Percentiles rank a stretch among this genome's conserved stretches.
These are phyloP conservation scores for Fusarium sp. DNA, from an alignment of 2,329 filamentous ascomycete genomes.

Conservation along the genomic window DNA sequence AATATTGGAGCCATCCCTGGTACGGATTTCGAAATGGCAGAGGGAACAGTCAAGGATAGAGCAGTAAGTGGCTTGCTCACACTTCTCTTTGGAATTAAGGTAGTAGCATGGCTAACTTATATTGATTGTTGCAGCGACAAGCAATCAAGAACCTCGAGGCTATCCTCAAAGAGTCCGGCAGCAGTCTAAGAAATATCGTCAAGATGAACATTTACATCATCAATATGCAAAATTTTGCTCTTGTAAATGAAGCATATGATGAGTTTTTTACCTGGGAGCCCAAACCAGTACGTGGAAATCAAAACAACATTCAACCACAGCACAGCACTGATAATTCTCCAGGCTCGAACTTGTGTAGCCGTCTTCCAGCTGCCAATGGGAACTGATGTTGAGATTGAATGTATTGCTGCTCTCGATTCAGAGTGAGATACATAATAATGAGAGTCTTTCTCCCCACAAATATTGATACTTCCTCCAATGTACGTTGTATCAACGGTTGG, in stretches of 20 bases:
- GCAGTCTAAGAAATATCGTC: conserved; percentile 70
- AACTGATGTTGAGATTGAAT: conserved; percentile 82
- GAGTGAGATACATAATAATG: not conserved
- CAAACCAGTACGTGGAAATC: conserved; percentile 60
- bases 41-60: conserved; percentile 58
- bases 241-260: conserved; percentile 69
- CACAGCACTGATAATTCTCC: conserved; percentile 45
- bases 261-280: conserved; percentile 61
- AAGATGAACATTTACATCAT: conserved; percentile 77
- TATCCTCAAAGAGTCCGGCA: conserved; percentile 72
- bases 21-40: conserved; percentile 63
- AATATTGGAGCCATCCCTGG: conserved; percentile 69
- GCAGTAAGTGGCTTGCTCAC: not conserved
- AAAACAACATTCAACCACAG: conserved; percentile 34
- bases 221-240: conserved; percentile 73
- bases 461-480: too few species aligned
- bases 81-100: not conserved
- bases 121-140: conserved; percentile 2
- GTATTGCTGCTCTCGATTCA: conserved; percentile 57
- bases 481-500: not conserved
- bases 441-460: too few species aligned
- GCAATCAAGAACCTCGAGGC: conserved; percentile 35
- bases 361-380: conserved; percentile 79
- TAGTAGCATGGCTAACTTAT: not conserved
- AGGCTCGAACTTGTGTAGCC: conserved; percentile 75